phyloP scores from a whole-genome alignment of 176 grass and related monocot genomes.

The Oryza glaberrima region DNA sequence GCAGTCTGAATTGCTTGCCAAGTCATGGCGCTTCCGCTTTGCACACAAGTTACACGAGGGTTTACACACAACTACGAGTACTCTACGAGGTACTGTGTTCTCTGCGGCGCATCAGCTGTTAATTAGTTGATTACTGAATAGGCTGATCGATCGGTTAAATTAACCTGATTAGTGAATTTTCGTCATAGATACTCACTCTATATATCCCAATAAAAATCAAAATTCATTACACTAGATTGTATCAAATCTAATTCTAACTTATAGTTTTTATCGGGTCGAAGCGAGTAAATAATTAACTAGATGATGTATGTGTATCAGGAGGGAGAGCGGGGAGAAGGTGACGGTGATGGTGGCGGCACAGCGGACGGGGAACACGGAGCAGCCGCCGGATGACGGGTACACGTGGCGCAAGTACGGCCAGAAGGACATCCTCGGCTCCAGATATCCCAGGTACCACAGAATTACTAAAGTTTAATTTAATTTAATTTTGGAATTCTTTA shows the following conservation, averaged over 20 bases:
- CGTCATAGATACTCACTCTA: too few relatives aligned
- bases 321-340: constrained; percentile 46
- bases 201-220: too few relatives aligned
- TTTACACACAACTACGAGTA: not conserved
- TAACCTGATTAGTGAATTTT: too few relatives aligned
- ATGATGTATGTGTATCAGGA: constrained; percentile 34
- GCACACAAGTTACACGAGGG: not conserved
- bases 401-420: constrained; percentile 96
- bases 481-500: too few relatives aligned
- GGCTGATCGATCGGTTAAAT: too few relatives aligned
- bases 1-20: constrained; percentile 5
- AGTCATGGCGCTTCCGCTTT: constrained; percentile 13
- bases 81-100: too few relatives aligned
- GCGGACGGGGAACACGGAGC: constrained; percentile 65
- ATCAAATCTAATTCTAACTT: too few relatives aligned
- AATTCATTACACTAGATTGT: too few relatives aligned
- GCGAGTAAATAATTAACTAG: too few relatives aligned
- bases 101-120: not conserved
- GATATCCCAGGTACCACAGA: constrained; percentile 60
- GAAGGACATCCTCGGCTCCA: constrained; percentile 74
- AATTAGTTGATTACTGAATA: not conserved
- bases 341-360: constrained; percentile 48
- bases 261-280: too few relatives aligned
- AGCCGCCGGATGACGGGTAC: constrained; percentile 85
- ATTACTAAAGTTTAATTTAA: not conserved